phyloP scores from a whole-genome alignment of 768 basidiomycete genomes.

The Rickenella mellea region DNA sequence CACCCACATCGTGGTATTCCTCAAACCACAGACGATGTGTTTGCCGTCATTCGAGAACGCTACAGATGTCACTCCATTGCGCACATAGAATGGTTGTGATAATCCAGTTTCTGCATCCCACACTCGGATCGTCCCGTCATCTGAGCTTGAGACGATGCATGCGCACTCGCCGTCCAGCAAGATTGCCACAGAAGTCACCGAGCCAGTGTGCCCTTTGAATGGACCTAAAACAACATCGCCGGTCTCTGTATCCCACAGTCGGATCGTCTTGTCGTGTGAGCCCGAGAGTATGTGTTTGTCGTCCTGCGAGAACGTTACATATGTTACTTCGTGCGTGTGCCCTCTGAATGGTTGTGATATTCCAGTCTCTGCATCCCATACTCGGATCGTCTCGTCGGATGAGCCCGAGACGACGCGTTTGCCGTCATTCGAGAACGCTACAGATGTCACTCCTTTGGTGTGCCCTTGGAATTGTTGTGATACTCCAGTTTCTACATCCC shows the following conservation, averaged over 20 bases:
- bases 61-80: constrained; percentile 8
- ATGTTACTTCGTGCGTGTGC: constrained; percentile 80
- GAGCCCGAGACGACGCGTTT: constrained; percentile 49
- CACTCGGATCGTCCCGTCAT: constrained; percentile 17
- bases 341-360: constrained; percentile 64
- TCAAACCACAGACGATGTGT: constrained; percentile 31
- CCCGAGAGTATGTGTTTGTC: constrained; percentile 84
- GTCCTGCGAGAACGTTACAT: constrained; percentile 86
- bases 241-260: constrained; percentile 89
- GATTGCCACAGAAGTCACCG: constrained; percentile 14
- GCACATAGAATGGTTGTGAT: constrained; percentile 6
- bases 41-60: constrained; percentile 14
- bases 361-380: constrained; percentile 72
- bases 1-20: constrained; percentile 32
- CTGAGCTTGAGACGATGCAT: constrained; percentile 17
- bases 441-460: constrained; percentile 54
- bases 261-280: constrained; percentile 80
- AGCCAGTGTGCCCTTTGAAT: constrained; percentile 10
- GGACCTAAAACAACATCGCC: constrained; percentile 23
- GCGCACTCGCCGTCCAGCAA: constrained; percentile 21
- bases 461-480: constrained; percentile 36
- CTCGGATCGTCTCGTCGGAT: constrained; percentile 55
- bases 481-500: constrained; percentile 42
- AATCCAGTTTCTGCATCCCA: constrained; percentile 11
- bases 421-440: constrained; percentile 51